phyloP scores from a whole-genome alignment of 1,284 basidiomycete genomes.

The Entoloma clypeatum region DNA sequence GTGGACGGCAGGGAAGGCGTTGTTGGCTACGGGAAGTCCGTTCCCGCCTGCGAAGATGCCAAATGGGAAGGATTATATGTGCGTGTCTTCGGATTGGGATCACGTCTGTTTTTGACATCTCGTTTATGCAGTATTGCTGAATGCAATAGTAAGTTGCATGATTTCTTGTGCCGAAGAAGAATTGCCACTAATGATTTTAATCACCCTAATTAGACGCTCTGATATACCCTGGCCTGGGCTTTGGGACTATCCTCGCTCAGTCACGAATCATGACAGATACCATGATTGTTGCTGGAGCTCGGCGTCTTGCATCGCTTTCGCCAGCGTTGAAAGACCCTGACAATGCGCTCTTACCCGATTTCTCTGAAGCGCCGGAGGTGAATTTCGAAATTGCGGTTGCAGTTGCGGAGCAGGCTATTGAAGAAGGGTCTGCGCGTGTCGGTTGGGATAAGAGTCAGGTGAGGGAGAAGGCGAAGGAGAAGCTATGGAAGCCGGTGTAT shows the following conservation, averaged over 20 bases:
- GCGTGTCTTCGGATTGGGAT: slow-evolving; percentile 22
- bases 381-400: slow-evolving; percentile 81
- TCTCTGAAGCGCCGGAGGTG: slow-evolving; percentile 61
- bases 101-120: not conserved
- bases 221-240: slow-evolving; percentile 77
- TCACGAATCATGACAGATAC: slow-evolving; percentile 63
- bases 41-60: slow-evolving; percentile 74
- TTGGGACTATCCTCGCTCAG: slow-evolving; percentile 65
- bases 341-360: slow-evolving; percentile 68
- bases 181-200: not conserved
- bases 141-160: slow-evolving; percentile 56
- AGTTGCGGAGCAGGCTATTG: slow-evolving; percentile 71
- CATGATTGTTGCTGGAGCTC: slow-evolving; percentile 78
- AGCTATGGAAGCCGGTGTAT: slow-evolving; percentile 63
- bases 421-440: slow-evolving; percentile 62
- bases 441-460: slow-evolving; percentile 52
- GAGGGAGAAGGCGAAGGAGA: slow-evolving; percentile 45
- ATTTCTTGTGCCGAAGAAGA: not conserved
- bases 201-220: slow-evolving; percentile 50
- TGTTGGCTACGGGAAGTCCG: slow-evolving; percentile 80
- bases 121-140: slow-evolving; percentile 52
- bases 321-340: slow-evolving; percentile 69
- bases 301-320: slow-evolving; percentile 68
- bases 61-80: slow-evolving; percentile 66
- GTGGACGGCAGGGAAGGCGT: slow-evolving; percentile 75